A percentile compares a stretch with the other conserved stretches of the same genome.
Conservation (phyloP, 306 rosid species). For the Begonia loranthoides region DNA sequence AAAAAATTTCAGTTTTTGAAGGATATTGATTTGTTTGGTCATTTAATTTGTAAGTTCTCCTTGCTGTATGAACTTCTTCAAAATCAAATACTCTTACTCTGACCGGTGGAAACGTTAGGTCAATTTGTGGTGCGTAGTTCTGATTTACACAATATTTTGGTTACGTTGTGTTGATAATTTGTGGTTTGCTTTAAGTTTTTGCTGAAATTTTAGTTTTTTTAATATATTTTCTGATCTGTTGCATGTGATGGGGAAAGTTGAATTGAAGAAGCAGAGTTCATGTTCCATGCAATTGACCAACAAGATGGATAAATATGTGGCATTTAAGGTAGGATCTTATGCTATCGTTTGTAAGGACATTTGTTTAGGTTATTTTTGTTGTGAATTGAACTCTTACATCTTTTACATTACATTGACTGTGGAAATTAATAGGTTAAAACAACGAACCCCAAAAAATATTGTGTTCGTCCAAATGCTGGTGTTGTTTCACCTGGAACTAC, state of each 20-base stretch:
- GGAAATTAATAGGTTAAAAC: conserved; percentile 28
- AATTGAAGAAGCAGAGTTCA: conserved; percentile 35
- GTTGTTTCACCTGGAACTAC: conserved; percentile 21
- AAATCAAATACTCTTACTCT: too few relatives aligned
- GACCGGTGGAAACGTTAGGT: too few relatives aligned
- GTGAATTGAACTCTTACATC: conserved; percentile 1
- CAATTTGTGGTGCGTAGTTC: background rate
- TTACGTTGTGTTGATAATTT: background rate
- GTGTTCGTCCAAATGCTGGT: conserved; percentile 40
- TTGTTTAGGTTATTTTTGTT: conserved; percentile 1
- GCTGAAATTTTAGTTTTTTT: too few relatives aligned
- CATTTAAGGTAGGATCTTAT: conserved; percentile 25
- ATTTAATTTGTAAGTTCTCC: too few relatives aligned
- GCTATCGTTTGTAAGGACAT: background rate
- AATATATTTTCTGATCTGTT: conserved; percentile 1
- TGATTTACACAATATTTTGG: conserved; percentile 1
- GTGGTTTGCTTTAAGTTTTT: background rate
- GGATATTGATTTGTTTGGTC: too few relatives aligned
- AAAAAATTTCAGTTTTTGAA: too few relatives aligned
- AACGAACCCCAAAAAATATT: conserved; percentile 35
- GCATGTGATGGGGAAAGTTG: conserved; percentile 24
- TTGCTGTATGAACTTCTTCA: too few relatives aligned
- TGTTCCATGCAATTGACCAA: conserved; percentile 36
- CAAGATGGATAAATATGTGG: conserved; percentile 30
- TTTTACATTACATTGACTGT: conserved; percentile 1